Base-by-base conservation (phyloP, 257 asterid species). In the Hygrophila difformis region DNA sequence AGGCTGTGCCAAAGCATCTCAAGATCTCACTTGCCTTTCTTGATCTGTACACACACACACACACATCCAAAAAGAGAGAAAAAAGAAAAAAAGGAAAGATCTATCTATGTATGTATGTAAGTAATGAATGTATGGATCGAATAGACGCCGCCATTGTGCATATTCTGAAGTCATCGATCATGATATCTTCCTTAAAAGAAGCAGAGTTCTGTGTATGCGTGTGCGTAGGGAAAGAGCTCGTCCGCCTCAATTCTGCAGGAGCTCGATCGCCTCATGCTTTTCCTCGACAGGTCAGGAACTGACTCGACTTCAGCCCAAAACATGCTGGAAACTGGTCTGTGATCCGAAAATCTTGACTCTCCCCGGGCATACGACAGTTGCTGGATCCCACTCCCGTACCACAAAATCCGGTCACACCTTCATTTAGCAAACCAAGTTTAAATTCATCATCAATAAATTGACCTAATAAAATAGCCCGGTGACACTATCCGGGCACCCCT, bases 301-400 rank as follows among this genome's bases (percentile, higher is more conserved):
- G 97, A 86, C 60, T 87, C 95, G 3, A 91, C 78, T 68, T 91
- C 99, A 1, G 93, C 94, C 95, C 89, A 80, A 66, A 91, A 91
- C 46, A 83, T 73, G 47, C 94, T 87, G 0, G 99, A 91, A 52
- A 91, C 99, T 0, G 95, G 97, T 47, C 99, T 72, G 42, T 91
- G 99, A 71, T 86, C 99, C 8, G 99, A 91, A 73, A 91, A 91
- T 58, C 75, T 78, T 2, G 89, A 86, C 46, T 91, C 99, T 12
- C 99, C 95, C 10, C 99, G 82, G 6, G 57, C 78, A 26, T 91
- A 91, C 0, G 97, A 80, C 37, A 81, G 59, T 56, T 91, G 99
- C 49, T 86, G 99, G 45, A 91, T 88, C 21, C 99, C 99, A 15
- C 55, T 60, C 36, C 99, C 99, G 4, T 82, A 62, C 97, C 97